These are phyloP conservation scores for Cyberlindnera nakhonratchasimensis DNA, from an alignment of 805 yeast species.

Conservation along the genomic window DNA sequence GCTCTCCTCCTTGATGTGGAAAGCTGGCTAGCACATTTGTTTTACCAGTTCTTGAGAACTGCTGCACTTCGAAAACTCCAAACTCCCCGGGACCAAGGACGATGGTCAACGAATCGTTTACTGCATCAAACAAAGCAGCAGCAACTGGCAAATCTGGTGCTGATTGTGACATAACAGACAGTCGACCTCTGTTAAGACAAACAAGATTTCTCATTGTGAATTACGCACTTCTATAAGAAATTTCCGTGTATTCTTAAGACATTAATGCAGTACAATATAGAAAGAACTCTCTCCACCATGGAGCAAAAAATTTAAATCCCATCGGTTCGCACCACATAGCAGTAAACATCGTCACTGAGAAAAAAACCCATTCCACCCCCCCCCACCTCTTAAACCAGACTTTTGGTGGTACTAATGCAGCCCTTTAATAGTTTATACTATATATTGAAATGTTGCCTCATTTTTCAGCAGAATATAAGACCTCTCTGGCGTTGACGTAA, in stretches of 20 bases:
- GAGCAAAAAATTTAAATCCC: conserved; percentile 6
- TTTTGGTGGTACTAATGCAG: too few relatives aligned
- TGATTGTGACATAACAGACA: conserved; percentile 49
- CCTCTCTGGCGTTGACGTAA: conserved; percentile 39
- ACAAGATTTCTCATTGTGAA: conserved; percentile 45
- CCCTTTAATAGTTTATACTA: background rate
- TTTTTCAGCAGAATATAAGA: conserved; percentile 27
- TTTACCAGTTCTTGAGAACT: conserved; percentile 63
- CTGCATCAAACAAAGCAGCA: conserved; percentile 63
- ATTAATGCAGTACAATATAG: background rate
- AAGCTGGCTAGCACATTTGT: conserved; percentile 57
- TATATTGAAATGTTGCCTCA: background rate
- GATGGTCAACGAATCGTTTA: conserved; percentile 68
- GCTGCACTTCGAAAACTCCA: conserved; percentile 70
- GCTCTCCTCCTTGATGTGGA: conserved; percentile 40
- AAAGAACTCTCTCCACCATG: too few relatives aligned
- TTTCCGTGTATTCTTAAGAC: background rate
- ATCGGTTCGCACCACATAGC: conserved; percentile 11
- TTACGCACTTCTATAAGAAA: background rate
- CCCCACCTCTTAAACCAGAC: too few relatives aligned
- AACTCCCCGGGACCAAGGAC: conserved; percentile 55
- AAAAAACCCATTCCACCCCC: too few relatives aligned
- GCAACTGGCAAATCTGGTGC: conserved; percentile 62
- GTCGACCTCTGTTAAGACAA: conserved; percentile 50
- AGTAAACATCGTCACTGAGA: too few relatives aligned